Conservation (phyloP, 2,329 filamentous ascomycete species). For the Nannizzia gypsea region DNA sequence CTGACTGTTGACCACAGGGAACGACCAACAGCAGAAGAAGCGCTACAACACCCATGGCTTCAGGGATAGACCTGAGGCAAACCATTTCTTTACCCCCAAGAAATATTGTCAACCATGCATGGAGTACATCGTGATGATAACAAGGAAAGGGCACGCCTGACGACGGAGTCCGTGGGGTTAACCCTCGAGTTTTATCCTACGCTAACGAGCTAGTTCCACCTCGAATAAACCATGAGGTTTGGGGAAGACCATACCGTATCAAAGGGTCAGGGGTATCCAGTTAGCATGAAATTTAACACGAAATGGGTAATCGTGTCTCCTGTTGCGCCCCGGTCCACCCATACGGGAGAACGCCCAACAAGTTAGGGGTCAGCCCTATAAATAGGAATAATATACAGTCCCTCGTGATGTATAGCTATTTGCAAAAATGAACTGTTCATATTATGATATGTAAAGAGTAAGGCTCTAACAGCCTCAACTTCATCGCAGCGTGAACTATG, state of each 20-base stretch:
- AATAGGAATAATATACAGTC: neutral
- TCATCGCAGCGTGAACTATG: neutral
- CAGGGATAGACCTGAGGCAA: neutral
- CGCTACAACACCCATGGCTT: neutral
- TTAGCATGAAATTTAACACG: neutral
- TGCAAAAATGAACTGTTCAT: neutral
- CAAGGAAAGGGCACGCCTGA: no score
- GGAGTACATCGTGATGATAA: no score
- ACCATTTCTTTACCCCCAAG: no score
- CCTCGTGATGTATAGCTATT: neutral
- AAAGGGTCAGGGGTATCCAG: neutral
- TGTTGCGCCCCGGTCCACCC: neutral
- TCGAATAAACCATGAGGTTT: no score
- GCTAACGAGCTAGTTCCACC: no score
- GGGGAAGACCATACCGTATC: neutral
- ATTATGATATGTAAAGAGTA: neutral
- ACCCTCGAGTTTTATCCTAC: no score
- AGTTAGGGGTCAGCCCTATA: neutral
- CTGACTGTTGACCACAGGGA: neutral
- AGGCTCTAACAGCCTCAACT: neutral
- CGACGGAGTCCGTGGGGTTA: no score
- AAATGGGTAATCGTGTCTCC: neutral
- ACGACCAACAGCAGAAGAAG: neutral
- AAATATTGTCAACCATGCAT: no score
- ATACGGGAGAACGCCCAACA: neutral